These are phyloP conservation scores for Melaleuca quinquenervia DNA, from an alignment of 345 rosid genomes.

Conservation along the genomic window DNA sequence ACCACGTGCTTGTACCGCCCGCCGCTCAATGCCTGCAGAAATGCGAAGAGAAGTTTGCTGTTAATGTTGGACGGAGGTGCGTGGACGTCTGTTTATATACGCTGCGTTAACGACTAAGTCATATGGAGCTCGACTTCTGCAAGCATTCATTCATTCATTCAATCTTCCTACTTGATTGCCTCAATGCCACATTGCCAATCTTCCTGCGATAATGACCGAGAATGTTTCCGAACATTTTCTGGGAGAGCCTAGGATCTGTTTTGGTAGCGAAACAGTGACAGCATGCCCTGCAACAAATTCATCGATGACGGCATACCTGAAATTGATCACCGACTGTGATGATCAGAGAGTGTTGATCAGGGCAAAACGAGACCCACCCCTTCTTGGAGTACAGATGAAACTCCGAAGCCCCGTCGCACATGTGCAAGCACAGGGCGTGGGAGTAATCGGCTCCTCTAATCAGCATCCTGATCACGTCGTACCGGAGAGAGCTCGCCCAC, in stretches of 20 bases:
- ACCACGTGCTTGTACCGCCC: constrained; percentile 55
- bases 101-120: neutral
- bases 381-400: constrained; percentile 87
- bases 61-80: neutral
- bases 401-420: constrained; percentile 39
- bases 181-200: neutral
- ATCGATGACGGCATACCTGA: constrained; percentile 24
- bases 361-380: constrained; percentile 73
- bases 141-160: accelerated
- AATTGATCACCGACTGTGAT: constrained; percentile 69
- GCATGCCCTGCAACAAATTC: neutral
- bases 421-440: constrained; percentile 54
- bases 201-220: too few relatives aligned
- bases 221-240: neutral
- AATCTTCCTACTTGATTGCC: neutral
- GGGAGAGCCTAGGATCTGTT: neutral
- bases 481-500: constrained; percentile 15
- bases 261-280: neutral
- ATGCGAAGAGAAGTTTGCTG: neutral
- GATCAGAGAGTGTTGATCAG: constrained; percentile 45
- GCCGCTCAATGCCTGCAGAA: constrained; percentile 26
- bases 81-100: neutral
- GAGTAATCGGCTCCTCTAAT: constrained; percentile 62
- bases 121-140: neutral
- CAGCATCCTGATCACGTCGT: constrained; percentile 73